Evolutionary conservation across 495 filamentous ascomycete genomes (phyloP).

Genomic region (Aspergillus avenaceus): DNA sequence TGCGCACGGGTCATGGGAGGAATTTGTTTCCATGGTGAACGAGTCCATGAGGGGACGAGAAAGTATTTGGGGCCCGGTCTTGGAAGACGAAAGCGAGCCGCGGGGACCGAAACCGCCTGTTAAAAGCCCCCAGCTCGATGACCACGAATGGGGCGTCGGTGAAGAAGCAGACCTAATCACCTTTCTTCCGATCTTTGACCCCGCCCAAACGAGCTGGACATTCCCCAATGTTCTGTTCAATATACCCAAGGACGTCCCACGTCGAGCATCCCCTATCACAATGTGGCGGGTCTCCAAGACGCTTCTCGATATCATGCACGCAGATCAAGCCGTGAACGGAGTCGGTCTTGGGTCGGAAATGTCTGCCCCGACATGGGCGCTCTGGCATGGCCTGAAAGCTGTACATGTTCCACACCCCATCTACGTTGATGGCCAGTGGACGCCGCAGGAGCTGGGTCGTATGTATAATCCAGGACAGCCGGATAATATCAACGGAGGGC

Average conservation of each 20-base stretch:
- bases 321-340: conserved; percentile 56
- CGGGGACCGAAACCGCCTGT: conserved; percentile 58
- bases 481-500: conserved; percentile 13
- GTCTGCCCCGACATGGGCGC: conserved; percentile 56
- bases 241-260: conserved; percentile 48
- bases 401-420: conserved; percentile 48
- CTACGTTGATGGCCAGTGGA: conserved; percentile 62
- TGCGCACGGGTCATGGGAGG: conserved; percentile 54
- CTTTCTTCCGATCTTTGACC: conserved; percentile 64
- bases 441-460: conserved; percentile 46
- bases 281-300: conserved; percentile 54
- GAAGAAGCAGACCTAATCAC: conserved; percentile 73
- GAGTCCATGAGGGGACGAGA: conserved; percentile 34
- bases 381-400: conserved; percentile 64
- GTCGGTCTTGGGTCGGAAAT: conserved; percentile 62
- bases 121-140: conserved; percentile 47
- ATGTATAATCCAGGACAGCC: conserved; percentile 56
- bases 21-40: conserved; percentile 49
- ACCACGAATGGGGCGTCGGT: conserved; percentile 66
- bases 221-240: conserved; percentile 56
- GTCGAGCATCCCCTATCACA: conserved; percentile 60
- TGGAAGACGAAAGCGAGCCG: conserved; percentile 47
- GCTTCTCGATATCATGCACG: conserved; percentile 63
- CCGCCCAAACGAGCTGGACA: conserved; percentile 55
- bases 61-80: conserved; percentile 58